Evolutionary conservation across 768 basidiomycete genomes (phyloP), one percentile per base, ranked within the genome.

Genomic region (Xerocomus potaroensis): DNA sequence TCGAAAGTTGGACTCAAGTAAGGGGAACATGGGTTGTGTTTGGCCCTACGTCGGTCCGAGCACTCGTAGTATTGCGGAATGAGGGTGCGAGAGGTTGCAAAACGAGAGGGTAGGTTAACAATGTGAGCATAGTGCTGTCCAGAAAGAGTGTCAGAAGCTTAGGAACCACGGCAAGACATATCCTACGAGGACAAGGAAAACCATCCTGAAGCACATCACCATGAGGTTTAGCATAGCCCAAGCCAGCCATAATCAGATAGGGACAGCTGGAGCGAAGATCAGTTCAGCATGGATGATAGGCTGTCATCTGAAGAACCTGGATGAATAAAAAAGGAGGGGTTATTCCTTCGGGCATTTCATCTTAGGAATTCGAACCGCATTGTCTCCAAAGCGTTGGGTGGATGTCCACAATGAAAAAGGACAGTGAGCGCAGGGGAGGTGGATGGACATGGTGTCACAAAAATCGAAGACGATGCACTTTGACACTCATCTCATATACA

Each of bases 1-100:
- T 63, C 48, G 1, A 18, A 31, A 2, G 42, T 34, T 14, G 59
- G 64, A 29, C 15, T 57, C 2, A 43, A 16, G n/a, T n/a, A n/a
- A 9, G 5, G 16, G 0, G 53, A 42, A 32, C 55, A 61, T 1
- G 61, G 64, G 8, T 65, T 49, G 9, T 37, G 61, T 34, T 51
- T 52, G 19, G 51, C 45, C 14, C 42, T 31, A 8, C 52, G 60
- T 34, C 53, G 54, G 22, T 63, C 53, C 16, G 38, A 36, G 26
- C 57, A 18, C n/a, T n/a, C n/a, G n/a, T n/a, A n/a, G n/a, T n/a
- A n/a, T n/a, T n/a, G n/a, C n/a, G n/a, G n/a, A n/a, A n/a, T n/a
- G n/a, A n/a, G n/a, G n/a, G n/a, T n/a, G 12, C 1, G 11, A 43
- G 57, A 18, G 47, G 23, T 15, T 32, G 40, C 42, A 61, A 64